Base-by-base conservation (phyloP, 73 alveolate genomes). In the Paramecium sexaurelia region DNA sequence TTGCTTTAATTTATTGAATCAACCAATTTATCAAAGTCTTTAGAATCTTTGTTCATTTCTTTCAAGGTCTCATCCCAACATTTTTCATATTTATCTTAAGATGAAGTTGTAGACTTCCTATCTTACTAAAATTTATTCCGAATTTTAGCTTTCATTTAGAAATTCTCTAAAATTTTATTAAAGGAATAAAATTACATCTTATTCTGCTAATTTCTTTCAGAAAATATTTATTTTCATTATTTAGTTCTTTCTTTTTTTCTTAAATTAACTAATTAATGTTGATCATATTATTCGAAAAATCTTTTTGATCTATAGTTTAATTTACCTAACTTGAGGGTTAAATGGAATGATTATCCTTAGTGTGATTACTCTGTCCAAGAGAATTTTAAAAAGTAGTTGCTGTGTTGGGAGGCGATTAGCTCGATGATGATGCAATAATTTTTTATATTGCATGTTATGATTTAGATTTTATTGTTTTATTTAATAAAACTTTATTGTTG, bases 31-130 rank as follows among this genome's bases (percentile, higher is more conserved):
- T 61, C 39, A 22, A 1, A 29, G 1, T 26, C 45, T 61, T 61
- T 22, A 11, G 26, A 13, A 26, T 26, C 83, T 27, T 61, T 5
- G 26, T 61, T 61, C 39, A 61, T 61, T 61, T 61, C 83, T 29
- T 61, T 32, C 26, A 61, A 61, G 3, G 83, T 61, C 13, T 26
- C 47, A 61, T 61, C 83, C 83, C 83, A 61, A 24, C 83, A 61
- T 8, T 22, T 29, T 29, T 61, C 83, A 29, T 61, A 61, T 13
- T 11, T 29, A 29, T 61, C 83, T 29, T 61, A 6, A 2, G 83
- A 61, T 26, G 83, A 61, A 61, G 47, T 61, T 6, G 47, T 61
- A 29, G 83, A 32, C 26, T 61, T 61, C n/a, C 83, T 61, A 1
- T 61, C 83, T 22, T 61, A 11, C 26, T 61, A 2, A 10, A 61